A percentile compares a stretch with the other conserved stretches of the same genome.
Conservation (phyloP, 116 monocot species). For the Dioscorea cayenensis region DNA sequence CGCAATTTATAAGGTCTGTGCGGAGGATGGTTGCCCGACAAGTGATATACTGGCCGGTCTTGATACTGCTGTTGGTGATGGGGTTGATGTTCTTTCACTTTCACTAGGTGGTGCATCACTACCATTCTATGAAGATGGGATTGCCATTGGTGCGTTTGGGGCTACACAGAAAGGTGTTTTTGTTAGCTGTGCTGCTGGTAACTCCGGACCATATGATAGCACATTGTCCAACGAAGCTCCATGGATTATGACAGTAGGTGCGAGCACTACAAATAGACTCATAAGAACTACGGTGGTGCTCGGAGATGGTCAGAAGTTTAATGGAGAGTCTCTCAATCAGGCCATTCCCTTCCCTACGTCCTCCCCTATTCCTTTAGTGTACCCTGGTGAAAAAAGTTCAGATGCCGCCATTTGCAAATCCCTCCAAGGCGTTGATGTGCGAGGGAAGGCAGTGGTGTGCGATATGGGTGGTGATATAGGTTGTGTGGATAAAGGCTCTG, state of each 20-base stretch:
- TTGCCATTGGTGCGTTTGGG: slow-evolving; percentile 10
- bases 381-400: not conserved
- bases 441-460: slow-evolving; percentile 1
- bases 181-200: slow-evolving; percentile 16
- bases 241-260: slow-evolving; percentile 26
- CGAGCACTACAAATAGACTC: slow-evolving; percentile 17
- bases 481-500: not conserved
- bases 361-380: not conserved
- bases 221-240: slow-evolving; percentile 17
- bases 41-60: slow-evolving; percentile 17
- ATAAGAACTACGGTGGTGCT: slow-evolving; percentile 11
- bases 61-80: slow-evolving; percentile 16
- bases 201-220: slow-evolving; percentile 1
- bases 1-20: slow-evolving; percentile 24
- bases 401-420: not conserved
- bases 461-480: not conserved
- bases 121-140: not conserved
- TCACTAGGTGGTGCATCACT: not conserved
- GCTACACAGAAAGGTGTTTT: slow-evolving; percentile 13
- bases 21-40: not conserved
- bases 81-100: slow-evolving; percentile 26
- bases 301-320: slow-evolving; percentile 12
- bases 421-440: not conserved
- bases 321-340: slow-evolving; percentile 19
- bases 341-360: not conserved